Percentiles rank a stretch among this genome's conserved stretches.
Conservation (phyloP, 179 eudicot genomes). For the Drosera spatulata region DNA sequence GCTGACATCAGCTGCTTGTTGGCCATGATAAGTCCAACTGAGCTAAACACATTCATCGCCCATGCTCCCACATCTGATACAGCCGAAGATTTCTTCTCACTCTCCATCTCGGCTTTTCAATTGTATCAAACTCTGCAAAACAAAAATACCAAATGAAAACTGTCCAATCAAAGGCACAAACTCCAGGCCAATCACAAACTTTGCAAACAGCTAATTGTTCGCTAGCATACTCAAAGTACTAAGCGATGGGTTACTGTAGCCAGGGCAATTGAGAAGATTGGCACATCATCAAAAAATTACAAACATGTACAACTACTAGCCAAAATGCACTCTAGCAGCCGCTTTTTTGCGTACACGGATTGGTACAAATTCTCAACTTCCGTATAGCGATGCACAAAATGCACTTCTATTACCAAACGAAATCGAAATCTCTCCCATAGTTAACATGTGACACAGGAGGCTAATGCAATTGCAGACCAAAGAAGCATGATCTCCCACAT, state of each 20-base stretch:
- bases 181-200: not conserved
- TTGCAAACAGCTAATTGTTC: not conserved
- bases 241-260: not conserved
- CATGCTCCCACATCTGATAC: constrained; percentile 71
- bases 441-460: no score
- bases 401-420: not conserved
- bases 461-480: no score
- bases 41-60: constrained; percentile 73
- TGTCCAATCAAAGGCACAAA: not conserved
- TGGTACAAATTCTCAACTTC: not conserved
- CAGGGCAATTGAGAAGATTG: not conserved
- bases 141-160: not conserved
- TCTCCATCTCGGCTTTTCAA: constrained; percentile 29
- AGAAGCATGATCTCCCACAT: no score
- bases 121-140: not conserved
- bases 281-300: not conserved
- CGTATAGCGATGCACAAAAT: not conserved
- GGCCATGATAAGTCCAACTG: constrained; percentile 78
- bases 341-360: not conserved
- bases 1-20: constrained; percentile 75
- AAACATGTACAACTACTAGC: not conserved
- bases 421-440: no score
- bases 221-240: not conserved
- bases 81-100: constrained; percentile 40
- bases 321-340: not conserved